Conservation (phyloP, 2,329 filamentous ascomycete species). For the Diaporthe batatas region DNA sequence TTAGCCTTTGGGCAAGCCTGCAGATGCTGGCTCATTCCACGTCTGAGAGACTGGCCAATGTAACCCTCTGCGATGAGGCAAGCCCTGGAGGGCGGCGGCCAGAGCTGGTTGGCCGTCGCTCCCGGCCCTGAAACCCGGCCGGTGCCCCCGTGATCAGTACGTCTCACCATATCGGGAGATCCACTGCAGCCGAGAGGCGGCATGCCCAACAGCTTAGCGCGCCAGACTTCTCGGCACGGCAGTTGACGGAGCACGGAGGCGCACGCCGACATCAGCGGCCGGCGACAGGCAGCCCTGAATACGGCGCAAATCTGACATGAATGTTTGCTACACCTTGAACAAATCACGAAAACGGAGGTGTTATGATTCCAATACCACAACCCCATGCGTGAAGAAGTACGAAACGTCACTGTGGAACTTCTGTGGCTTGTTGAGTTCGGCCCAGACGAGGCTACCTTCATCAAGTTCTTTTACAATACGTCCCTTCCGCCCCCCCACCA, state of each 20-base stretch:
- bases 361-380: not conserved
- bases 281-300: not conserved
- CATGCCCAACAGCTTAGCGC: conserved; percentile 5
- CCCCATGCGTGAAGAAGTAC: no score
- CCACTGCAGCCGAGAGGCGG: conserved; percentile 8
- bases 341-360: not conserved
- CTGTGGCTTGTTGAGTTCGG: no score
- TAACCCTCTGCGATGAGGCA: not conserved
- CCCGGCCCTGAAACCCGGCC: conserved; percentile 27
- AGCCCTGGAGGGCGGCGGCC: no score
- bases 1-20: not conserved
- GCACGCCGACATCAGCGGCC: not conserved
- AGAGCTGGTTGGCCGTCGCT: conserved; percentile 1
- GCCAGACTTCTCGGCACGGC: conserved; percentile 1
- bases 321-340: no score
- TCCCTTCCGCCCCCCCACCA: no score
- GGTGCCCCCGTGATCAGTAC: conserved; percentile 1
- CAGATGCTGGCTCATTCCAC: not conserved
- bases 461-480: no score
- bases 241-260: not conserved
- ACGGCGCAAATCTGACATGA: not conserved
- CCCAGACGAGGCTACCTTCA: no score
- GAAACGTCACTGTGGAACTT: no score
- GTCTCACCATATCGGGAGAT: conserved; percentile 26
- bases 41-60: not conserved